Evolutionary conservation across 495 filamentous ascomycete species (phyloP), one percentile per base, ranked within the genome.

Genomic region (Parathielavia hyrcaniae): DNA sequence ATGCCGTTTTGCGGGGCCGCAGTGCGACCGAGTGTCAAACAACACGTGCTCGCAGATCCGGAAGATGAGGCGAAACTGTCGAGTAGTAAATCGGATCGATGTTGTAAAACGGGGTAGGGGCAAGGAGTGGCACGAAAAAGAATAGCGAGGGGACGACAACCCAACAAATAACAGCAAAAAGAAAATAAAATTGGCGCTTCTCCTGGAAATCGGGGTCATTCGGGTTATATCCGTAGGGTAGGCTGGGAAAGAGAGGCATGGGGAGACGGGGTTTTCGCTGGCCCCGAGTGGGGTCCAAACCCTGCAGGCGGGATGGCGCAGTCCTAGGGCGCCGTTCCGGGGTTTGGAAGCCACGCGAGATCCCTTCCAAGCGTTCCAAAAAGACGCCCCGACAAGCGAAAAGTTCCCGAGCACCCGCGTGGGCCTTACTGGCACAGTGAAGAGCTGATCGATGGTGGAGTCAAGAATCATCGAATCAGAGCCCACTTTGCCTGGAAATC

Each of bases 191-290:
- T n/a, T 32, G 19, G 26, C 13, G 26, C 7, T 34, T 23, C 40
- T 36, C 41, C 36, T 26, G 45, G 26, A 22, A 46, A 6, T 12
- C 10, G 16, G 23, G 55, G 22, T 19, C 4, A 7, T 19, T 13
- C 7, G 13, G 49, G 19, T 44, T 53, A 49, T 58, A n/a, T n/a
- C n/a, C n/a, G n/a, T n/a, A n/a, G n/a, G n/a, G n/a, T n/a, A n/a
- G n/a, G n/a, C n/a, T n/a, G n/a, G n/a, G n/a, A 61, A 56, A 57
- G 41, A 51, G n/a, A 26, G 26, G 22, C 26, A 45, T 41, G 56
- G 56, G 52, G 38, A 8, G 50, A 55, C 64, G 64, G 64, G 43
- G 46, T 50, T 26, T 63, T 64, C 58, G 54, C 58, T 61, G 36
- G 46, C 51, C 47, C 64, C 64, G 64, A 64, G 62, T 46, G 57